phyloP scores from a whole-genome alignment of 176 grass and related monocot species.

The Triticum monococcum region DNA sequence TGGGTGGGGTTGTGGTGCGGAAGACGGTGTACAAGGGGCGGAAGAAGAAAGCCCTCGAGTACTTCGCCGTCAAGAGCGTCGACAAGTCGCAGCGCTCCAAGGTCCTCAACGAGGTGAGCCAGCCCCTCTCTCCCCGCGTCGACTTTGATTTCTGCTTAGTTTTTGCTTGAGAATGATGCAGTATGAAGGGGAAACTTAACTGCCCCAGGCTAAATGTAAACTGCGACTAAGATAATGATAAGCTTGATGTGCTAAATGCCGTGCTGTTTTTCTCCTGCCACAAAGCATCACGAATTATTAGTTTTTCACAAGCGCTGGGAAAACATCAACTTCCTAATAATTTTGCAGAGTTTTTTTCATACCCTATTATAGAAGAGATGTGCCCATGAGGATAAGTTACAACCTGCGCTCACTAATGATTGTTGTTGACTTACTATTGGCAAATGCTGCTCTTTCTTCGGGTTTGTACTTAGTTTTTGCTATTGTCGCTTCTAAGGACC shows the following conservation, averaged over 20 bases:
- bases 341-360: not conserved
- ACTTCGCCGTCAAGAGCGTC: slow-evolving; percentile 96
- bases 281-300: not conserved
- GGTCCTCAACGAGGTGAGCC: slow-evolving; percentile 88
- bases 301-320: not conserved
- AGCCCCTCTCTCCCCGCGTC: not conserved
- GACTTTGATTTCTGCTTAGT: not conserved
- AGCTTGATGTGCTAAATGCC: not conserved
- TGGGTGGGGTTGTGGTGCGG: slow-evolving; percentile 2
- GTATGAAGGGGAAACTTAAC: not conserved
- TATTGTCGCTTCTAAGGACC: not conserved
- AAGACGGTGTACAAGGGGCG: slow-evolving; percentile 94
- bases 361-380: not conserved
- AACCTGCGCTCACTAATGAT: not conserved
- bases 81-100: slow-evolving; percentile 94
- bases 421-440: not conserved
- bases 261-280: not conserved
- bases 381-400: not conserved
- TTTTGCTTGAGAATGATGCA: not conserved
- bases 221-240: not conserved
- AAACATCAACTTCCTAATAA: not conserved
- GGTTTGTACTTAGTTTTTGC: not conserved
- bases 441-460: not conserved
- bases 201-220: not conserved
- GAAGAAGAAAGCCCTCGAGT: slow-evolving; percentile 97